Percentiles rank a stretch among this genome's conserved stretches.
phyloP scores from a whole-genome alignment of 139 green algal genomes.

The Tetraselmis chui region DNA sequence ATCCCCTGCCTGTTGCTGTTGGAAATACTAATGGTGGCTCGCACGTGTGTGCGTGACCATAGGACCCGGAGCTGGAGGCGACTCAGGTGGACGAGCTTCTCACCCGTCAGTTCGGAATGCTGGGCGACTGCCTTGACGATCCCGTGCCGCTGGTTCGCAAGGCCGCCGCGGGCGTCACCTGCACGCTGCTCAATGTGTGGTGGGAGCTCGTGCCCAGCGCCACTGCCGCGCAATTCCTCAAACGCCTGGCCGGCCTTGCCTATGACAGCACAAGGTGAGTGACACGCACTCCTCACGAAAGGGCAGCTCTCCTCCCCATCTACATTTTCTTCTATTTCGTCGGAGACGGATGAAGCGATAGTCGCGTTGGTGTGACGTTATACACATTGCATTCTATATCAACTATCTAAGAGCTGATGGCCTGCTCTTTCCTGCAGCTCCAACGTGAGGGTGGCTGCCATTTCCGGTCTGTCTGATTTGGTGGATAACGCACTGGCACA shows the following conservation, averaged over 20 bases:
- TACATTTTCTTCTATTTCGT: no score
- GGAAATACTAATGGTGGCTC: no score
- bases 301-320: no score
- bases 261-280: no score
- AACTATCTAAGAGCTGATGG: no score
- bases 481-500: slow-evolving; percentile 62
- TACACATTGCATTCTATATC: no score
- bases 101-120: slow-evolving; percentile 42
- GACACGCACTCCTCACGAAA: no score
- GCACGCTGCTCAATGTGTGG: slow-evolving; percentile 53
- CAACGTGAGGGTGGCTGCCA: slow-evolving; percentile 42
- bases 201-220: slow-evolving; percentile 77
- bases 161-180: slow-evolving; percentile 43
- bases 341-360: no score
- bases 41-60: no score
- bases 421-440: no score
- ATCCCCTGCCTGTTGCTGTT: no score
- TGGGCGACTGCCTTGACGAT: slow-evolving; percentile 50
- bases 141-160: slow-evolving; percentile 48
- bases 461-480: slow-evolving; percentile 52
- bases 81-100: slow-evolving; percentile 48
- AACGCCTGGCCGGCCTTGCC: slow-evolving; percentile 50
- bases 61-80: slow-evolving; percentile 25
- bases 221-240: slow-evolving; percentile 48
- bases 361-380: no score